Conservation (phyloP, 2,329 filamentous ascomycete species). For the Cladophialophora bantiana region DNA sequence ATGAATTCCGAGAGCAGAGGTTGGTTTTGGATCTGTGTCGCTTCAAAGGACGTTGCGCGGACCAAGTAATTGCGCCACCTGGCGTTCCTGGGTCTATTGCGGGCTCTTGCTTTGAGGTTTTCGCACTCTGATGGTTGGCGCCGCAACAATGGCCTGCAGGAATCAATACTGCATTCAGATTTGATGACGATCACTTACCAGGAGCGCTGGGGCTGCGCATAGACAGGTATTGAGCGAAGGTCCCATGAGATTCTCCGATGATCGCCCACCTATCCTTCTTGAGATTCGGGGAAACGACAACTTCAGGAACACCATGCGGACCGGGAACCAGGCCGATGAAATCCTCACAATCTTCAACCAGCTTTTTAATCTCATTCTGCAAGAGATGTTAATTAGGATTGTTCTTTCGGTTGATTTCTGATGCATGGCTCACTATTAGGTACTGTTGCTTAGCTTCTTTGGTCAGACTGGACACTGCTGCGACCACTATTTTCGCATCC, state of each 20-base stretch:
- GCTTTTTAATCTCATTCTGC: constrained; percentile 36
- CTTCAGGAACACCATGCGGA: constrained; percentile 25
- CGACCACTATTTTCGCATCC: not conserved
- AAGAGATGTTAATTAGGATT: constrained; percentile 5
- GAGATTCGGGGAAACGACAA: constrained; percentile 30
- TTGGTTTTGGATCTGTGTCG: constrained; percentile 30
- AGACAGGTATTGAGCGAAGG: constrained; percentile 25
- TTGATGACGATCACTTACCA: constrained; percentile 6
- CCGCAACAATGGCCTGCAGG: constrained; percentile 15
- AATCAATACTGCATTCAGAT: not conserved
- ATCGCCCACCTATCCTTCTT: constrained; percentile 26
- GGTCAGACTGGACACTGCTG: not conserved
- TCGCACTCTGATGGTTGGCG: constrained; percentile 3
- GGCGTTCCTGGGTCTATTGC: constrained; percentile 6
- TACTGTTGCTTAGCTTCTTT: constrained; percentile 28
- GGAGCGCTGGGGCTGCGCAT: constrained; percentile 13
- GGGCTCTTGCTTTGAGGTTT: constrained; percentile 18
- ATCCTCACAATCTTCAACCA: constrained; percentile 32
- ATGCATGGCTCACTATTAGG: constrained; percentile 23
- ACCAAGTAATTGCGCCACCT: constrained; percentile 28
- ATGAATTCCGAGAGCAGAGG: constrained; percentile 5
- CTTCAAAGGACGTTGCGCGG: constrained; percentile 27
- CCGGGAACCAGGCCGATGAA: constrained; percentile 32
- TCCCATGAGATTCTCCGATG: constrained; percentile 28
- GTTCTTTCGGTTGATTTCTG: not conserved